Base-by-base conservation (phyloP, 495 filamentous ascomycete species). In the Trichoderma asperelloides region DNA sequence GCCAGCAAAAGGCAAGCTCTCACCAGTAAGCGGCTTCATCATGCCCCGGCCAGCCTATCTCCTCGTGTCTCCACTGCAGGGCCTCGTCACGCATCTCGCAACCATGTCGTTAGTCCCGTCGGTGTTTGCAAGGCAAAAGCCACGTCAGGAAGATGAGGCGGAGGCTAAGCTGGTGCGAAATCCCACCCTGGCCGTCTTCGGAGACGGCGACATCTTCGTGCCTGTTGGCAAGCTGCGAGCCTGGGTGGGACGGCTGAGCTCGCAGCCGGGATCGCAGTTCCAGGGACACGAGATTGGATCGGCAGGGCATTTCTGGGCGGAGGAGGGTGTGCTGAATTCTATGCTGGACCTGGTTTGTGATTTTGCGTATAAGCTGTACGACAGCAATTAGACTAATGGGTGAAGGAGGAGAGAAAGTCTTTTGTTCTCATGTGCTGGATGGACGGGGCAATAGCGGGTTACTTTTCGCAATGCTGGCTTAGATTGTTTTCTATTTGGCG, bases 291-390 rank as follows among this genome's bases (percentile, higher is more conserved):
- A 91, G 71, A 82, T 96, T 57, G 74, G 77, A 23, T 85, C 84
- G 6, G 93, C 89, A 11, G 91, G 89, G 3, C 93, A 97, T 77
- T 96, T 96, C 71, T 97, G 92, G 91, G 74, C 79, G 27, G 89
- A 94, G 70, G 72, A 82, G 6, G 87, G 85, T 5, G 87, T 83
- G n/a, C 78, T 84, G 71, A 69, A 72, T 47, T 77, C 82, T 68
- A 78, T 93, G 39, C 37, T 47, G 13, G 64, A 49, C 7, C 16
- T 47, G 21, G 25, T 65, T 27, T 41, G 27, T 49, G 40, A 51
- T 51, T 65, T 65, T 45, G 40, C 41, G 9, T n/a, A 21, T 28
- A 47, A n/a, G 16, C 62, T 64, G 30, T 64, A 64, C 33, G 62
- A 39, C 8, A 2, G 62, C 62, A 64, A 30, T 40, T 64, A 23